A percentile compares a stretch with the other conserved stretches of the same genome.
These are phyloP conservation scores for Alternaria incomplexa DNA, from an alignment of 2,329 filamentous ascomycete species.

Conservation along the genomic window DNA sequence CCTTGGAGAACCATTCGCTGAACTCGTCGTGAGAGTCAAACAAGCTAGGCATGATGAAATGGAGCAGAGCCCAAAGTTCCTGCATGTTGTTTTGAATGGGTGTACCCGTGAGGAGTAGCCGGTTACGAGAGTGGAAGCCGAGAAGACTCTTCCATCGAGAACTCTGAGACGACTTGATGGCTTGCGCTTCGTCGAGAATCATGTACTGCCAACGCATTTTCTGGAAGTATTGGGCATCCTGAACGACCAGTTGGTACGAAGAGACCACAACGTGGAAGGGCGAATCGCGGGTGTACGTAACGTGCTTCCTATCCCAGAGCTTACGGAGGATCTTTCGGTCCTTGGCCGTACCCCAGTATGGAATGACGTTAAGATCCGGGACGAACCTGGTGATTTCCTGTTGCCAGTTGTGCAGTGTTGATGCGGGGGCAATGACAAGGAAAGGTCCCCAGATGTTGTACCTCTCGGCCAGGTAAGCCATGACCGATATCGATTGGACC, in stretches of 20 bases:
- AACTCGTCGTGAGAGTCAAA: constrained; percentile 95
- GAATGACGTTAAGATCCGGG: constrained; percentile 89
- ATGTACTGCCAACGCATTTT: constrained; percentile 99
- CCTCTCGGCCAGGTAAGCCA: constrained; percentile 96
- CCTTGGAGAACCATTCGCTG: constrained; percentile 92
- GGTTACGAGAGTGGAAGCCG: constrained; percentile 93
- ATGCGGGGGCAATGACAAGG: constrained; percentile 93
- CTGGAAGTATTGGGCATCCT: constrained; percentile 96
- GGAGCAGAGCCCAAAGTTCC: constrained; percentile 93
- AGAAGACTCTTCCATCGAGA: constrained; percentile 96
- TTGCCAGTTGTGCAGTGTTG: constrained; percentile 98
- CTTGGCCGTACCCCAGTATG: constrained; percentile 94
- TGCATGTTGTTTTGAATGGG: constrained; percentile 99
- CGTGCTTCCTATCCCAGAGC: constrained; percentile 98
- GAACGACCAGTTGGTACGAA: constrained; percentile 95
- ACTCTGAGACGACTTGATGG: constrained; percentile 97
- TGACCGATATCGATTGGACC: constrained; percentile 97
- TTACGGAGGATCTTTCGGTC: constrained; percentile 96
- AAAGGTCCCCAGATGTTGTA: constrained; percentile 99
- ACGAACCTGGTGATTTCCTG: constrained; percentile 97
- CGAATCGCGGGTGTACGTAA: constrained; percentile 91
- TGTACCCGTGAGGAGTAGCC: constrained; percentile 90
- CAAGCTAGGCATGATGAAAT: constrained; percentile 99
- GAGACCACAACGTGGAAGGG: constrained; percentile 96
- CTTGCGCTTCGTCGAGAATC: constrained; percentile 98